These are phyloP conservation scores for Apiosordaria backusii DNA, from an alignment of 495 filamentous ascomycete species.

Conservation along the genomic window DNA sequence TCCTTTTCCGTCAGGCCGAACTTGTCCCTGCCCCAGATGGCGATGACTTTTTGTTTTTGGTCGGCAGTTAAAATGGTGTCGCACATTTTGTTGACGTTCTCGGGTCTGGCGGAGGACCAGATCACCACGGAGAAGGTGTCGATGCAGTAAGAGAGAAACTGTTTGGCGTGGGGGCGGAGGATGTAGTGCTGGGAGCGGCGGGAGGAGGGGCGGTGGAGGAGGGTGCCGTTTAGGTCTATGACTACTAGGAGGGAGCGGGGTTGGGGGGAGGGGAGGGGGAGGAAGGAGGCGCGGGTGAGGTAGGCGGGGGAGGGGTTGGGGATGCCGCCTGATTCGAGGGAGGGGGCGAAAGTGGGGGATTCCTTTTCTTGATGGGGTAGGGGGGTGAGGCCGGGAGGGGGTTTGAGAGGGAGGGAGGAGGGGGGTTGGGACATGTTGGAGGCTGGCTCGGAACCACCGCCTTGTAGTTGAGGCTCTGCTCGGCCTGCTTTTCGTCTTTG, in stretches of 20 bases:
- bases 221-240: constrained; percentile 90
- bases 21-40: constrained; percentile 75
- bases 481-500: background rate
- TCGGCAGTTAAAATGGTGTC: constrained; percentile 44
- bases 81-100: constrained; percentile 65
- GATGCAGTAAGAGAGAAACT: constrained; percentile 67
- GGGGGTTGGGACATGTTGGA: no score
- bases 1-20: constrained; percentile 62
- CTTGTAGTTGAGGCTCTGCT: background rate
- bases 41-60: constrained; percentile 52
- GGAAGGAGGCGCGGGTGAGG: constrained; percentile 28
- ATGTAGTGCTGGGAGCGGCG: constrained; percentile 49
- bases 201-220: constrained; percentile 63
- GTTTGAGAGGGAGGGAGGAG: background rate
- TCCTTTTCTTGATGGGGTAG: background rate
- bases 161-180: constrained; percentile 55
- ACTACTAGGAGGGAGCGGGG: constrained; percentile 64
- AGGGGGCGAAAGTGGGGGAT: constrained; percentile 24
- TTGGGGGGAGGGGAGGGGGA: constrained; percentile 18
- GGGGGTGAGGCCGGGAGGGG: background rate
- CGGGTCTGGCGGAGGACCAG: constrained; percentile 79
- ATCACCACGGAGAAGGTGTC: constrained; percentile 72
- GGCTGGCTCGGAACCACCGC: background rate
- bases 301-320: constrained; percentile 45
- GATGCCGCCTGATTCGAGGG: constrained; percentile 45